Percentiles rank a stretch among this genome's conserved stretches.
These are phyloP conservation scores for Aphanomyces invadans DNA, from an alignment of 352 stramenopile species.

Conservation along the genomic window DNA sequence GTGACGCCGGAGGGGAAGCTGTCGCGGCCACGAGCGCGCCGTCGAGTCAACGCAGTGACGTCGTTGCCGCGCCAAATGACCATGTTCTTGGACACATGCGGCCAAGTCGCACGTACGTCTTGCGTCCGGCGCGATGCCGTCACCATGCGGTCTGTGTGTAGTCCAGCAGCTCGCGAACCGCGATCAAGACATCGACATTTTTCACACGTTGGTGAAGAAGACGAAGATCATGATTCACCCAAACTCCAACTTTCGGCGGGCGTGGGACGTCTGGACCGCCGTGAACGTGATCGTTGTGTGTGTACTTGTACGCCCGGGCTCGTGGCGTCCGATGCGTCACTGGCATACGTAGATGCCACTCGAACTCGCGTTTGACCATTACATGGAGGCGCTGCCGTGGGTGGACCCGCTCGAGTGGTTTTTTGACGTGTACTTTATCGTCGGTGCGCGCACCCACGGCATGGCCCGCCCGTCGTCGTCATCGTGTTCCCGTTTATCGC, in stretches of 20 bases:
- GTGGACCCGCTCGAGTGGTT: slow-evolving; percentile 50
- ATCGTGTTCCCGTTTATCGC: not conserved
- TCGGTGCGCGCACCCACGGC: no score
- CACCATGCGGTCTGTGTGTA: no score
- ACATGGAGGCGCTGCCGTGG: slow-evolving; percentile 46
- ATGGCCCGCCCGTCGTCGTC: not conserved
- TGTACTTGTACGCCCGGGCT: slow-evolving; percentile 35
- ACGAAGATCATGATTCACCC: slow-evolving; percentile 63
- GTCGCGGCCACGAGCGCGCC: no score
- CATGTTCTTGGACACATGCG: not conserved
- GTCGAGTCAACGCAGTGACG: not conserved
- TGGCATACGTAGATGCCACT: slow-evolving; percentile 41
- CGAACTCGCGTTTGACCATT: slow-evolving; percentile 52
- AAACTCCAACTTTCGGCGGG: slow-evolving; percentile 60
- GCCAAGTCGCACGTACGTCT: not conserved
- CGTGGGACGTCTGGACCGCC: slow-evolving; percentile 69
- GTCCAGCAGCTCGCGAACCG: slow-evolving; percentile 29
- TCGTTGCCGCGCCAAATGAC: not conserved
- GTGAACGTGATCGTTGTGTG: slow-evolving; percentile 71
- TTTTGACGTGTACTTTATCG: slow-evolving; percentile 75
- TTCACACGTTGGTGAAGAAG: slow-evolving; percentile 50
- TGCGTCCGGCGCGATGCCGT: no score
- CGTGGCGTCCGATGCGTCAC: no score
- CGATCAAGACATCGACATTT: slow-evolving; percentile 65
- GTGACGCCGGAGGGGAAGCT: not conserved